phyloP scores from a whole-genome alignment of 805 yeast species.

The Metschnikowia lachancei region DNA sequence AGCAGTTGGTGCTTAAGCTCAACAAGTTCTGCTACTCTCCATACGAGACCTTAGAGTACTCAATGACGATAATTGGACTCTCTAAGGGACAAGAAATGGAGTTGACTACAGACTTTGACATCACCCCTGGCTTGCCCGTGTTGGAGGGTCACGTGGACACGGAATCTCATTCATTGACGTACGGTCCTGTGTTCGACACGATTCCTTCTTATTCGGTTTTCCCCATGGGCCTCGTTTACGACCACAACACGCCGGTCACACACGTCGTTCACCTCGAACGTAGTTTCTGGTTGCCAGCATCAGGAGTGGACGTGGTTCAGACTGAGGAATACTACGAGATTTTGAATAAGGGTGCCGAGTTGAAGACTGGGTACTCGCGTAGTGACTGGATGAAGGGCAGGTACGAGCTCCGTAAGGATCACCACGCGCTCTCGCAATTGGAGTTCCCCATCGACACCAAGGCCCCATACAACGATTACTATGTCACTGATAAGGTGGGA shows the following conservation, averaged over 20 bases:
- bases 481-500: slow-evolving; percentile 87
- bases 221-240: slow-evolving; percentile 58
- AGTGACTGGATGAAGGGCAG: slow-evolving; percentile 68
- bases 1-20: slow-evolving; percentile 54
- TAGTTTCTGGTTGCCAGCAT: slow-evolving; percentile 84
- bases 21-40: slow-evolving; percentile 58
- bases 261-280: slow-evolving; percentile 61
- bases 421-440: slow-evolving; percentile 60
- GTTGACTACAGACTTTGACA: slow-evolving; percentile 23
- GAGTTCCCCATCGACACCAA: slow-evolving; percentile 48
- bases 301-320: slow-evolving; percentile 64
- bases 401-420: slow-evolving; percentile 44
- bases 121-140: slow-evolving; percentile 26
- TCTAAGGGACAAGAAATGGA: slow-evolving; percentile 47
- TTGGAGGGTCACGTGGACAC: slow-evolving; percentile 38
- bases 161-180: slow-evolving; percentile 41
- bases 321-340: slow-evolving; percentile 85
- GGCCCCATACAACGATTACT: slow-evolving; percentile 50
- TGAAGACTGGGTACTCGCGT: slow-evolving; percentile 74
- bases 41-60: slow-evolving; percentile 54
- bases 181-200: slow-evolving; percentile 50
- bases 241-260: slow-evolving; percentile 63
- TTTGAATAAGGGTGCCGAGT: slow-evolving; percentile 68
- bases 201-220: slow-evolving; percentile 46
- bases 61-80: slow-evolving; percentile 45